These are phyloP conservation scores for Myrica gale DNA, from an alignment of 306 rosid genomes.

Conservation along the genomic window DNA sequence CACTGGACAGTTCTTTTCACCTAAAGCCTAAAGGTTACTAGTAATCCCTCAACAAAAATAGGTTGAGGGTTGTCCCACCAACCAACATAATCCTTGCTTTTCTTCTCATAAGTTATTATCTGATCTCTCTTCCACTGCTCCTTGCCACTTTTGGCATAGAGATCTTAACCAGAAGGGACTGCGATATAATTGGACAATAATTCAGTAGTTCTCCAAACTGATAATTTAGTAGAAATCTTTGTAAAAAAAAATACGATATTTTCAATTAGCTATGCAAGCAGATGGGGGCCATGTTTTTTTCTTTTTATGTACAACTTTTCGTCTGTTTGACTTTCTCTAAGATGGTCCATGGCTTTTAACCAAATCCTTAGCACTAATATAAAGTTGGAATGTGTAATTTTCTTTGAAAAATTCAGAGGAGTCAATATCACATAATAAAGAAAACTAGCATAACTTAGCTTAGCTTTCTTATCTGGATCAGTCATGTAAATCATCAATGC, in stretches of 20 bases:
- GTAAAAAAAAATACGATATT: no score
- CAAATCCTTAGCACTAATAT: no score
- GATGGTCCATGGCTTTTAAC: no score
- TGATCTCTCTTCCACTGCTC: conserved; percentile 11
- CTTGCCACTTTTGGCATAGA: conserved; percentile 8
- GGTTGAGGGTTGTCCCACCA: conserved; percentile 49
- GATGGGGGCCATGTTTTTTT: no score
- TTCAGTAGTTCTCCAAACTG: background rate
- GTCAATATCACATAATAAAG: background rate
- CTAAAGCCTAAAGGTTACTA: conserved; percentile 35
- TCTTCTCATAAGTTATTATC: conserved; percentile 19
- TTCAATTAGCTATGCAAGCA: no score
- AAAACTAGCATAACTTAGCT: background rate
- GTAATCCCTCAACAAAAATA: conserved; percentile 43
- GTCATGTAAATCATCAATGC: background rate
- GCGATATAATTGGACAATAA: background rate
- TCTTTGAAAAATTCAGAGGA: background rate
- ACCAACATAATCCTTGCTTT: conserved; percentile 46
- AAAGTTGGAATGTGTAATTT: no score
- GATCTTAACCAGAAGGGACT: background rate
- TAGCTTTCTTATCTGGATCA: background rate
- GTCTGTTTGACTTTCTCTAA: no score
- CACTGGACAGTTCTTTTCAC: background rate
- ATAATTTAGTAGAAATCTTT: background rate
- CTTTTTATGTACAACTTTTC: background rate